Evolutionary conservation across 257 asterid genomes (phyloP).

Genomic region (Misopates orontium): DNA sequence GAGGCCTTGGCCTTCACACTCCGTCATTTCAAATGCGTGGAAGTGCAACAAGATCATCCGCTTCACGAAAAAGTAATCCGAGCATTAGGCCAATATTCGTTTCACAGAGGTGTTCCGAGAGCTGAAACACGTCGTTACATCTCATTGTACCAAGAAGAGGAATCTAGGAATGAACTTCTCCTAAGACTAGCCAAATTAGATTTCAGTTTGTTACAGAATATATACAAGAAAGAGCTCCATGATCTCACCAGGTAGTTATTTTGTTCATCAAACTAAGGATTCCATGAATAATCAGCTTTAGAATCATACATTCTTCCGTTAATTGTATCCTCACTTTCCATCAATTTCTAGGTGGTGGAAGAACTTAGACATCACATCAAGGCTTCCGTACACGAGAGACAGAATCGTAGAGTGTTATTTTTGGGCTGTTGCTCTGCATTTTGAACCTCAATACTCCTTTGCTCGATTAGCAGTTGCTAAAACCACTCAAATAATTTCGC

Average conservation of each 20-base stretch:
- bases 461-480: too few species aligned
- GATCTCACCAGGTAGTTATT: conserved; percentile 5
- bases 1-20: neutral
- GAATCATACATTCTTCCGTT: too few species aligned
- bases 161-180: neutral
- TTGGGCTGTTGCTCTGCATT: too few species aligned
- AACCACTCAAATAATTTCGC: neutral
- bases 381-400: too few species aligned
- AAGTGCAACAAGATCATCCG: neutral
- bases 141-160: conserved; percentile 2
- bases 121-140: conserved; percentile 8
- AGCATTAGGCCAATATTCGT: conserved; percentile 3
- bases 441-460: too few species aligned
- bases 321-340: too few species aligned
- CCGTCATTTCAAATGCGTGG: neutral
- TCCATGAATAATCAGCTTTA: too few species aligned
- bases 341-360: too few species aligned
- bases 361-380: too few species aligned
- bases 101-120: conserved; percentile 2
- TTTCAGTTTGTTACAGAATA: conserved; percentile 13
- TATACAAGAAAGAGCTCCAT: conserved; percentile 17
- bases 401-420: too few species aligned
- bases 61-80: neutral
- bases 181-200: conserved; percentile 1
- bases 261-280: too few species aligned